phyloP scores from a whole-genome alignment of 805 yeast genomes.

The Lipomyces starkeyi region DNA sequence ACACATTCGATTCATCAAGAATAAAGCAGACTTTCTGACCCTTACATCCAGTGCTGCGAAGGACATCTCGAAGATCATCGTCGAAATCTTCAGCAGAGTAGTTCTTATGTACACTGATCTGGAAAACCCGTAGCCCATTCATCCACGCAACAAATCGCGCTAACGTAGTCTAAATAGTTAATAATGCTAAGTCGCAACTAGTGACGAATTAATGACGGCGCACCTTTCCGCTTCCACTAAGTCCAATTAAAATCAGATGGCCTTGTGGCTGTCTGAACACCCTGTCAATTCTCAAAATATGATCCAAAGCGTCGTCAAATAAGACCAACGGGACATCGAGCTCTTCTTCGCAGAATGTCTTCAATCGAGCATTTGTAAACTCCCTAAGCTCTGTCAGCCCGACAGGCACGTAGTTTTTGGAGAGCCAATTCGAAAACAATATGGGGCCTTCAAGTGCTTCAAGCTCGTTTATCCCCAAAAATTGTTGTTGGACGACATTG shows the following conservation, averaged over 20 bases:
- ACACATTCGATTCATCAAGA: conserved; percentile 78
- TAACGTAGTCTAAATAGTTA: conserved; percentile 55
- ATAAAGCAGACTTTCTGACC: conserved; percentile 73
- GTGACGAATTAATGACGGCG: neutral
- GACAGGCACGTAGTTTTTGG: conserved; percentile 65
- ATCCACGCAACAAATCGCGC: conserved; percentile 90
- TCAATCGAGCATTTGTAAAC: conserved; percentile 68
- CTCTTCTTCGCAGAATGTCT: conserved; percentile 72
- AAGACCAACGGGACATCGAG: conserved; percentile 64
- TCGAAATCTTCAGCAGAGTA: conserved; percentile 73
- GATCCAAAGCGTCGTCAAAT: conserved; percentile 73
- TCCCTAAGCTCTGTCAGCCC: conserved; percentile 53
- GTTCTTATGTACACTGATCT: conserved; percentile 60
- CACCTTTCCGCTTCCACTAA: conserved; percentile 76
- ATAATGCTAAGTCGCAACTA: neutral
- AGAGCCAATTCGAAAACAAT: conserved; percentile 76
- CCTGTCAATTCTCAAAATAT: conserved; percentile 78
- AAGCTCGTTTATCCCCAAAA: conserved; percentile 54
- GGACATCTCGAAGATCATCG: conserved; percentile 58
- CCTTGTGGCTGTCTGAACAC: conserved; percentile 87
- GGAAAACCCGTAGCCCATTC: conserved; percentile 70
- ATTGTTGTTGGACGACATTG: conserved; percentile 48
- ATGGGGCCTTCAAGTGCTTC: conserved; percentile 57
- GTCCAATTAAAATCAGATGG: conserved; percentile 83
- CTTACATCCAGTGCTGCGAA: conserved; percentile 56